Evolutionary conservation across 2,329 filamentous ascomycete genomes (phyloP), one percentile per base, ranked within the genome.

Genomic region (Hymenoscyphus linearis): DNA sequence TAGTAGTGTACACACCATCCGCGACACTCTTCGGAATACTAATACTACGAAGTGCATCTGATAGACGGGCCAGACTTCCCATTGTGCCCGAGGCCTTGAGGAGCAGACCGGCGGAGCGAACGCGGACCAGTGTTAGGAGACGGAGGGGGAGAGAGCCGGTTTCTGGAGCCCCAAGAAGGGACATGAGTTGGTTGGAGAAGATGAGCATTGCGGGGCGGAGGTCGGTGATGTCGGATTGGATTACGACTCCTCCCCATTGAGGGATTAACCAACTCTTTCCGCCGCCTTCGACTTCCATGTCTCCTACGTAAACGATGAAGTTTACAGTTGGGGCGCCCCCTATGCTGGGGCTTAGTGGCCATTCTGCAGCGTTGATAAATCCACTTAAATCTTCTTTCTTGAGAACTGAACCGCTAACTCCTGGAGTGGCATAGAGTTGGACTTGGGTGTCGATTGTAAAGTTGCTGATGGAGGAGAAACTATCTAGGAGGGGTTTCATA

Each of bases 351-450:
- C 90, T 96, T 2, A 99, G 77, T 0, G 95, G 95, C 95, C 95
- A 99, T 76, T 99, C 95, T 2, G 95, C 95, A 2, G 93, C 93
- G 71, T 99, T 99, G 75, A 99, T 92, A 71, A 99, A 99, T 1
- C 90, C 93, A 40, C 91, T 91, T 1, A 99, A 81, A 69, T 96
- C 92, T 68, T 96, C 89, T 72, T 91, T 93, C 69, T 84, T 86
- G 37, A 99, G 78, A 0, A 88, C 81, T 26, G 86, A 76, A 0
- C 72, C 72, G 68, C 84, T 81, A 1, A 85, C 82, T n/a, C 85
- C 83, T 0, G 85, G 83, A 1, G 79, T 77, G n/a, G 95, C 93
- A 72, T 96, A 97, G 0, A 98, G 82, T 76, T 99, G 95, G 2
- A 99, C 90, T 76, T 99, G 95, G 0, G 92, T 96, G 72, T 98